Evolutionary conservation across 306 rosid species (phyloP).

Genomic region (Dalbergia cochinchinensis): DNA sequence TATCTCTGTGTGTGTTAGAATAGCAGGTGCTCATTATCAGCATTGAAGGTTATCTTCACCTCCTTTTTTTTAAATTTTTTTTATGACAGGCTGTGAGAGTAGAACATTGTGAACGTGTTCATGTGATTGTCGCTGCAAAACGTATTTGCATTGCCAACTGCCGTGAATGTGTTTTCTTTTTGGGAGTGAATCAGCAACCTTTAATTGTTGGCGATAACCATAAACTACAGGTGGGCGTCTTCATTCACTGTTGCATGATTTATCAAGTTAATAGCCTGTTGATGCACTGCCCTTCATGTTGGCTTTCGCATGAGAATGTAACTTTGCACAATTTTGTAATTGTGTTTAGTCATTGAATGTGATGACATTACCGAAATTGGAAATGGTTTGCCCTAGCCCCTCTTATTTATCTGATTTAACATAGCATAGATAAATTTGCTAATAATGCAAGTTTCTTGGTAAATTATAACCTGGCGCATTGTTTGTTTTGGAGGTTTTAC

Average conservation of each 20-base stretch:
- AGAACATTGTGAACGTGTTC: slow-evolving; percentile 99
- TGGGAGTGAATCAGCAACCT: slow-evolving; percentile 95
- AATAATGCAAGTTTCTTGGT: slow-evolving; percentile 14
- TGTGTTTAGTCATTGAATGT: slow-evolving; percentile 19
- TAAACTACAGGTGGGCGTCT: slow-evolving; percentile 81
- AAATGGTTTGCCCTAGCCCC: neutral
- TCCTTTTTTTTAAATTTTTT: slow-evolving; percentile 21
- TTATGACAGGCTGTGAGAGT: slow-evolving; percentile 96
- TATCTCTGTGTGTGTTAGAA: slow-evolving; percentile 3
- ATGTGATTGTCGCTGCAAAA: slow-evolving; percentile 89
- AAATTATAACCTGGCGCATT: slow-evolving; percentile 36
- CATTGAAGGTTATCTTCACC: slow-evolving; percentile 38
- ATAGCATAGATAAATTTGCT: neutral
- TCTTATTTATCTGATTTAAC: neutral
- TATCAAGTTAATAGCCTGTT: slow-evolving; percentile 40
- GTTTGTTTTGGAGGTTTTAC: too few relatives aligned
- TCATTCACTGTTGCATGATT: slow-evolving; percentile 30
- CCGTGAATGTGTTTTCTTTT: slow-evolving; percentile 91
- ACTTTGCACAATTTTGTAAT: neutral
- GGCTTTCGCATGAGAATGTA: slow-evolving; percentile 24
- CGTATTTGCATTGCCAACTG: slow-evolving; percentile 96
- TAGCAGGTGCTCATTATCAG: slow-evolving; percentile 26
- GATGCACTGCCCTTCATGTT: slow-evolving; percentile 17
- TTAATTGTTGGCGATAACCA: slow-evolving; percentile 94
- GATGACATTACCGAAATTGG: neutral